These are phyloP conservation scores for Ceratobasidium sp. DNA, from an alignment of 1,284 basidiomycete species.

Conservation along the genomic window DNA sequence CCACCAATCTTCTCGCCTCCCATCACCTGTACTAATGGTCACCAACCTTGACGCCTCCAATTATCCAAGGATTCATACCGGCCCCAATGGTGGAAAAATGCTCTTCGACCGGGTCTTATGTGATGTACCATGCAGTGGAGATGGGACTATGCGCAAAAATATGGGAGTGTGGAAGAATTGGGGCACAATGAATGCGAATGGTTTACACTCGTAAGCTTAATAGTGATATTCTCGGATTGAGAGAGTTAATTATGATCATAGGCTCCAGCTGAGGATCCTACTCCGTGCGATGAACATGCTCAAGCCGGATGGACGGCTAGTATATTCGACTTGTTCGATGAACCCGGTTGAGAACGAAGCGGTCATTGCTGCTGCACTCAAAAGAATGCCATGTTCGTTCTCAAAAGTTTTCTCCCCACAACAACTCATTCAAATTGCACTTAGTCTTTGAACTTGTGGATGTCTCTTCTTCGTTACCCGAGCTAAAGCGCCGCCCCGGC, in stretches of 20 bases:
- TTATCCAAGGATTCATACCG: constrained; percentile 61
- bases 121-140: constrained; percentile 97
- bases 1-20: constrained; percentile 95
- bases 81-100: constrained; percentile 53
- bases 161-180: constrained; percentile 94
- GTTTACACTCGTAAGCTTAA: constrained; percentile 76
- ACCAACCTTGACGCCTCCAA: constrained; percentile 95
- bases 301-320: constrained; percentile 84
- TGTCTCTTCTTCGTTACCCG: constrained; percentile 72
- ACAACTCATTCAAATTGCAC: constrained; percentile 11
- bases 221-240: not conserved
- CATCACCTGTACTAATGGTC: constrained; percentile 90
- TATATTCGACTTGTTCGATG: constrained; percentile 98
- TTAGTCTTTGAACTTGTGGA: constrained; percentile 84
- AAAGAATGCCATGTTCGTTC: constrained; percentile 66
- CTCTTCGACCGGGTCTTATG: constrained; percentile 94
- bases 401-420: not conserved
- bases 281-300: constrained; percentile 91
- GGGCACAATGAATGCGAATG: constrained; percentile 88
- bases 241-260: constrained; percentile 47
- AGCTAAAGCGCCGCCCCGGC: constrained; percentile 77
- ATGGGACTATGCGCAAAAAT: constrained; percentile 96
- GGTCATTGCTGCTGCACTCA: constrained; percentile 86
- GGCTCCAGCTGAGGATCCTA: constrained; percentile 91
- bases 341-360: constrained; percentile 99